Evolutionary conservation across 768 basidiomycete species (phyloP), one percentile per base, ranked within the genome.

Genomic region (Lyophyllum semitale): DNA sequence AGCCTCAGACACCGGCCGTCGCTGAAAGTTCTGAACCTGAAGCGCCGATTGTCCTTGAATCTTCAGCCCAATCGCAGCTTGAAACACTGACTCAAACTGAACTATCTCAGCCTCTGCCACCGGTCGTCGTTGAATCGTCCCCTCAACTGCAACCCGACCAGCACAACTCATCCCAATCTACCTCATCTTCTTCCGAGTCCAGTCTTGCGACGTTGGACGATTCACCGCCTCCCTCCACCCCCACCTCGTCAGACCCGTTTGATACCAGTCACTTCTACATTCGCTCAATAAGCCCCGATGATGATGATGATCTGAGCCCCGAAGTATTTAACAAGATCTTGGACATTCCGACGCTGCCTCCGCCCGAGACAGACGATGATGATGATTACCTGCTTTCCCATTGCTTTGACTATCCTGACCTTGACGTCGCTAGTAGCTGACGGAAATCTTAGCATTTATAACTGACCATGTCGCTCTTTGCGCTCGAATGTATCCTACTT

Each of bases 371-470:
- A 42, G 59, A 60, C 25, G 59, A 58, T 44, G 55, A 55, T 8
- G 63, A 65, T 35, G 58, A 59, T 23, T 59, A 53, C 43, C 41
- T 64, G 26, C 57, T 61, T 41, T 53, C 64, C 8, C 54, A 60
- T 13, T 30, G 45, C 17, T 53, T 66, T 22, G 40, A 22, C 4
- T 66, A 66, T 46, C 62, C 64, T 15, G 56, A 59, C 30, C 43
- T 59, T 18, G 41, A 53, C 44, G 45, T 41, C 40, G 46, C 47
- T 38, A 26, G 22, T 38, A 26, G 22, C 48, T 55, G 33, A 55
- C 29, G 15, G 33, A 43, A 29, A n/a, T 11, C 18, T 29, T 8
- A 3, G 27, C 44, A n/a, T 7, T 8, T 20, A 35, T 40, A 22
- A 44, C 33, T 18, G 9, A 33, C 22, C 33, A 48, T 35, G 20